A percentile compares a stretch with the other conserved stretches of the same genome.
Conservation (phyloP, 164 flowering plant genomes). For the Chloranthus sessilifolius region DNA sequence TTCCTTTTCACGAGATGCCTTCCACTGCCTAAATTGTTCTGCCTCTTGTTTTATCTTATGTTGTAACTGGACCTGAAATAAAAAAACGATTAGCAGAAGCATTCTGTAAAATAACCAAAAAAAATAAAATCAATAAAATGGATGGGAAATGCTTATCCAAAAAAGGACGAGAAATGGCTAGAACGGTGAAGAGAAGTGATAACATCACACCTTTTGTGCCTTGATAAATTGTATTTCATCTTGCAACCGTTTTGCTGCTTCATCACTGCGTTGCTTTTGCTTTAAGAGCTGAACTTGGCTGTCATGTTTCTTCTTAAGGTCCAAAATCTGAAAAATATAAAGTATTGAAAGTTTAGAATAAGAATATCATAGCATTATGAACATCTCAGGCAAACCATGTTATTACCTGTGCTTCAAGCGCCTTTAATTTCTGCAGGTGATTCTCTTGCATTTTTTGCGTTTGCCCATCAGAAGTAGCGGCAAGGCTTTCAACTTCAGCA, state of each 20-base stretch:
- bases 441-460: slow-evolving; percentile 83
- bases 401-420: slow-evolving; percentile 92
- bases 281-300: slow-evolving; percentile 86
- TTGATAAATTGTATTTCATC: slow-evolving; percentile 95
- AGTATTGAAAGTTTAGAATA: background rate
- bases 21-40: slow-evolving; percentile 98
- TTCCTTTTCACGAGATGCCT: slow-evolving; percentile 97
- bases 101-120: background rate
- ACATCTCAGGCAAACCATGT: slow-evolving; percentile 4
- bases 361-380: background rate
- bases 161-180: no score
- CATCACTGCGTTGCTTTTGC: slow-evolving; percentile 98
- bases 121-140: no score
- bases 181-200: no score
- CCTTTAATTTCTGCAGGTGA: slow-evolving; percentile 78
- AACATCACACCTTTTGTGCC: slow-evolving; percentile 99
- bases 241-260: slow-evolving; percentile 86
- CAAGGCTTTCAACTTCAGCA: slow-evolving; percentile 80
- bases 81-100: slow-evolving; percentile 10
- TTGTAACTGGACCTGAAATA: slow-evolving; percentile 86
- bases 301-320: slow-evolving; percentile 97
- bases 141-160: no score
- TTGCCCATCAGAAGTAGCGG: slow-evolving; percentile 83
- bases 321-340: slow-evolving; percentile 52
- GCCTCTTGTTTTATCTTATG: slow-evolving; percentile 96